A percentile compares a stretch with the other conserved stretches of the same genome.
phyloP scores from a whole-genome alignment of 345 rosid species.

The Raphanus sativus region DNA sequence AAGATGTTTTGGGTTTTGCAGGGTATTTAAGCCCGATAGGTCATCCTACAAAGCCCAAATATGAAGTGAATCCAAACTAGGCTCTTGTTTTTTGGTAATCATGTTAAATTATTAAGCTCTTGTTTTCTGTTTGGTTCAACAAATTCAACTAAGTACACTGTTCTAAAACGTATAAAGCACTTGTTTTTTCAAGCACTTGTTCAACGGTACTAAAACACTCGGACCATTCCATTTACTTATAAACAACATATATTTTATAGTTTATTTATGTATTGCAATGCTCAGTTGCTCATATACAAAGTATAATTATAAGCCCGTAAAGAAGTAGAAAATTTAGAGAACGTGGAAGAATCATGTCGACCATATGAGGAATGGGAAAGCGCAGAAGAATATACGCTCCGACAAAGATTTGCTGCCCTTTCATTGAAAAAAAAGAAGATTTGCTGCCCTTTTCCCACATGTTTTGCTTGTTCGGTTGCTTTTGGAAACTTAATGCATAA shows the following conservation, averaged over 20 bases:
- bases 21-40: background rate
- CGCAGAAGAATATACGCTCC: slow-evolving; percentile 54
- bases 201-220: background rate
- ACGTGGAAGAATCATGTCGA: slow-evolving; percentile 44
- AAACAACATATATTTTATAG: background rate
- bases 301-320: background rate
- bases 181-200: background rate
- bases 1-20: background rate
- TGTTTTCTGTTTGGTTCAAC: background rate
- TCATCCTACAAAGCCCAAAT: background rate
- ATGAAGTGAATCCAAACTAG: background rate
- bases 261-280: background rate
- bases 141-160: background rate
- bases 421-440: no score
- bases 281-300: background rate
- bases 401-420: slow-evolving; percentile 43
- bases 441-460: slow-evolving; percentile 18
- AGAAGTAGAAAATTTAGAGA: slow-evolving; percentile 9
- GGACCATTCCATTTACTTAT: background rate
- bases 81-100: background rate
- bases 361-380: slow-evolving; percentile 15
- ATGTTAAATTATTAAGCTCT: background rate
- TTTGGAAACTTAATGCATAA: background rate
- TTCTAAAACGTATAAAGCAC: background rate
- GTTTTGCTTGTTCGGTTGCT: background rate